phyloP scores from a whole-genome alignment of 2,329 filamentous ascomycete genomes.

The Alternaria conjuncta region DNA sequence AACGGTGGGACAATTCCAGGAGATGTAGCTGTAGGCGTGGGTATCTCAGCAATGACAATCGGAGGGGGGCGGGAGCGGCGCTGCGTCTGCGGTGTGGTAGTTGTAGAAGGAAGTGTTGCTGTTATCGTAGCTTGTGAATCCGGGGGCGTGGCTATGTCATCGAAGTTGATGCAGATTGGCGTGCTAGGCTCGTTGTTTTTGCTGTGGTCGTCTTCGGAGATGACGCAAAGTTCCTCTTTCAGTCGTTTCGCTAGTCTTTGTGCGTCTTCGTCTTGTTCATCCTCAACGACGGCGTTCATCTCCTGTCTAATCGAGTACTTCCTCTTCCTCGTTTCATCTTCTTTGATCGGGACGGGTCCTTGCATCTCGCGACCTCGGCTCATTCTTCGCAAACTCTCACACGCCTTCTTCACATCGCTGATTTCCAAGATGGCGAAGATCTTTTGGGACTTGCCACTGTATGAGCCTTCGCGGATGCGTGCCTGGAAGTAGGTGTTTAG shows the following conservation, averaged over 20 bases:
- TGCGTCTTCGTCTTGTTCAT: background rate
- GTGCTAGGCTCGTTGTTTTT: background rate
- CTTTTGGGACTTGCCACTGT: background rate
- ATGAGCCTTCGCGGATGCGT: conserved; percentile 7
- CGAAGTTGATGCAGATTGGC: background rate
- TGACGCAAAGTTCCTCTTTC: background rate
- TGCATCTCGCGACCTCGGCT: conserved; percentile 9
- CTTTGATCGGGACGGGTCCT: background rate
- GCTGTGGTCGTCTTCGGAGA: background rate
- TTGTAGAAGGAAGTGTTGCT: background rate
- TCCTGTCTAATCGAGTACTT: conserved; percentile 9
- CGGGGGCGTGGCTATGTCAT: background rate
- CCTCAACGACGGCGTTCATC: background rate
- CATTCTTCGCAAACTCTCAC: conserved; percentile 15
- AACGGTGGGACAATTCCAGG: background rate
- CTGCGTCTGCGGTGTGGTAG: background rate
- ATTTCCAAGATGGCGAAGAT: conserved; percentile 9
- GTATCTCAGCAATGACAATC: background rate
- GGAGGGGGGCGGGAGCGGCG: background rate
- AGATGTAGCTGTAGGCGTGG: background rate
- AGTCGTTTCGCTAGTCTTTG: background rate
- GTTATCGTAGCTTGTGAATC: background rate
- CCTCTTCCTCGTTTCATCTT: background rate
- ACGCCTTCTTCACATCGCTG: conserved; percentile 17
- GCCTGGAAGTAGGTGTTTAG: conserved; percentile 19